Base-by-base conservation (phyloP, 768 basidiomycete genomes). In the Agaricus subrufescens region DNA sequence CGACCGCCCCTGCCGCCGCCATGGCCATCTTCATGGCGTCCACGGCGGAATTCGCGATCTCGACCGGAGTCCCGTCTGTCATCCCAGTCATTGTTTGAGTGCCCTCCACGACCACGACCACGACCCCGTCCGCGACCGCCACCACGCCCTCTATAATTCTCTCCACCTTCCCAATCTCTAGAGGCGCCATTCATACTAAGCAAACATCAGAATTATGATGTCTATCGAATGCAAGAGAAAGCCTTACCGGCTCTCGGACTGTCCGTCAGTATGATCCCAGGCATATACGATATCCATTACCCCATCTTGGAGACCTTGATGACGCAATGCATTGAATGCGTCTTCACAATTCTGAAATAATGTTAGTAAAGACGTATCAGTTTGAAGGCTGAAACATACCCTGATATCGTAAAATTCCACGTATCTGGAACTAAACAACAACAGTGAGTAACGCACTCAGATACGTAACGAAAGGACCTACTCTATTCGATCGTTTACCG, bases 391-490 rank as follows among this genome's bases (percentile, higher is more conserved):
- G 42, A 5, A 3, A 62, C 84, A 68, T 61, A 90, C 93, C 67
- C 93, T 75, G 25, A 82, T 91, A 66, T 99, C 97, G 66, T 87
- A 99, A 66, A 85, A 94, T 67, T 98, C 94, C n/a, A 98, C 89
- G 60, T 91, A 85, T 57, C 91, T 86, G 63, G 92, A 89, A 62
- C 94, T 98, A 58, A 14, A 42, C 0, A 39, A 39, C 0, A 42
- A 40, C 25, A 30, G 37, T 54, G 46, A 58, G 48, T 7, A 57
- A 38, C 38, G n/a, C 52, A 52, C 56, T 15, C 44, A 5, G 14
- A 12, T 3, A 29, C 42, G 34, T 12, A 27, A 42, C 4, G 31
- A 46, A 48, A 59, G 12, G 8, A 67, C 76, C 53, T 62, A 84
- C 87, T 91, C 86, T 42, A 71, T 68, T 40, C 85, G 84, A 52